phyloP scores from a whole-genome alignment of 768 basidiomycete species.

The Phylloporus arenicola region DNA sequence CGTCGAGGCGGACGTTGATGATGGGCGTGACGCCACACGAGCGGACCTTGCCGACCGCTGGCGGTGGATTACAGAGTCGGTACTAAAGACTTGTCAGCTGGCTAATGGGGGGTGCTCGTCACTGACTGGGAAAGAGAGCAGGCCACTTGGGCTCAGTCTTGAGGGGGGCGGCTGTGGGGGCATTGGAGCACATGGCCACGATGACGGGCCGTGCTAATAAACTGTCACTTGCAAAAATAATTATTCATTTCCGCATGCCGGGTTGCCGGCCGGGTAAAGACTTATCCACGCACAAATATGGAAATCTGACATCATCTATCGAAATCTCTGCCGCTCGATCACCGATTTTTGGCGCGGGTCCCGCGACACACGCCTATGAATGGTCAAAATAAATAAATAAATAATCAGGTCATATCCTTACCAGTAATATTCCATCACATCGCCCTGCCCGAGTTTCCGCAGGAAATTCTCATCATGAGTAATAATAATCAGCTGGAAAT shows the following conservation, averaged over 20 bases:
- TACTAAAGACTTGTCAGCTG: constrained; percentile 13
- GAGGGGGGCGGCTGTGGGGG: constrained; percentile 25
- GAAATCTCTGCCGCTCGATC: constrained; percentile 65
- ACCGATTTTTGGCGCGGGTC: constrained; percentile 71
- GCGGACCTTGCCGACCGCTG: constrained; percentile 61
- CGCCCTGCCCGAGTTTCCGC: constrained; percentile 78
- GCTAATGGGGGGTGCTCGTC: background rate
- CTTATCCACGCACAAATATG: constrained; percentile 3
- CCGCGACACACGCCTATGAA: constrained; percentile 71
- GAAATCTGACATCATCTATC: constrained; percentile 32
- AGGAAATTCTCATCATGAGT: constrained; percentile 98
- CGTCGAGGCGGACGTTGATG: constrained; percentile 63
- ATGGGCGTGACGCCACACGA: constrained; percentile 66
- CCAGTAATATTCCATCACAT: constrained; percentile 97
- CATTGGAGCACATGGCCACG: constrained; percentile 7
- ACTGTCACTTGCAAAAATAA: constrained; percentile 8
- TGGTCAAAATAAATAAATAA: background rate
- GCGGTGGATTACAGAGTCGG: constrained; percentile 64
- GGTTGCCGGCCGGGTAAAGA: constrained; percentile 8
- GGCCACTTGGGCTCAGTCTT: constrained; percentile 28
- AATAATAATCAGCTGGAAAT: constrained; percentile 95
- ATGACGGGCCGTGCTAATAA: constrained; percentile 9
- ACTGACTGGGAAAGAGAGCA: constrained; percentile 39
- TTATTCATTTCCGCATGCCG: background rate
- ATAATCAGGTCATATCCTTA: constrained; percentile 22